phyloP scores from a whole-genome alignment of 2,329 filamentous ascomycete species.

The Claviceps maximensis region DNA sequence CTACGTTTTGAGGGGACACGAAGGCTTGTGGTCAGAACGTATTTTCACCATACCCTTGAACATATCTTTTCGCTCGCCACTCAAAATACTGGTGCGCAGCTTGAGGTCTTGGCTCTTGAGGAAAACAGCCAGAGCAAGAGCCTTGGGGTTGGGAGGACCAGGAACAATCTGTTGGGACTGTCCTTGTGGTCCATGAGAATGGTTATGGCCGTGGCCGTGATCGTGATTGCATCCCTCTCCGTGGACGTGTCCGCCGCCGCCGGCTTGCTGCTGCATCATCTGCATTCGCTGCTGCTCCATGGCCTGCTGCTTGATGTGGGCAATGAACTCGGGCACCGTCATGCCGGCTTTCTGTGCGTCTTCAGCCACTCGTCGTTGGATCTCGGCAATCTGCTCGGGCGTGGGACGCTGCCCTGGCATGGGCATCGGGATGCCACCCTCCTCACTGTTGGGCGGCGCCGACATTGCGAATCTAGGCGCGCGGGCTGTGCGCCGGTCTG shows the following conservation, averaged over 20 bases:
- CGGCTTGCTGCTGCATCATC: slow-evolving; percentile 21
- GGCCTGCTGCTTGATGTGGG: slow-evolving; percentile 47
- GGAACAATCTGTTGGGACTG: slow-evolving; percentile 57
- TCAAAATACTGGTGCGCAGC: slow-evolving; percentile 78
- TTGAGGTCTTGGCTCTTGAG: slow-evolving; percentile 76
- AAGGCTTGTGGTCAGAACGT: too few species aligned
- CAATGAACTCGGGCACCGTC: slow-evolving; percentile 72
- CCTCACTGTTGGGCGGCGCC: slow-evolving; percentile 12
- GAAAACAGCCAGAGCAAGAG: slow-evolving; percentile 80
- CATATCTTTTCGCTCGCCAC: slow-evolving; percentile 96
- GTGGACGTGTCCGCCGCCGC: slow-evolving; percentile 9
- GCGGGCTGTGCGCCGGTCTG: neutral
- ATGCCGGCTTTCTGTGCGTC: slow-evolving; percentile 79
- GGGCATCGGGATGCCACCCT: slow-evolving; percentile 15
- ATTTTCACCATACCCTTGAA: slow-evolving; percentile 57
- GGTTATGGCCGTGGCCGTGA: slow-evolving; percentile 15
- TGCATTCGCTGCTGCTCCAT: slow-evolving; percentile 35
- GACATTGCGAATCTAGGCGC: slow-evolving; percentile 13
- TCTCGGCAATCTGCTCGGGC: slow-evolving; percentile 72
- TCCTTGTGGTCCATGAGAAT: slow-evolving; percentile 21
- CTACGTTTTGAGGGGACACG: too few species aligned
- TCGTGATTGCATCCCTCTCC: slow-evolving; percentile 14
- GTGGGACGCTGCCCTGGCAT: slow-evolving; percentile 40
- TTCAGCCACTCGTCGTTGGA: slow-evolving; percentile 69
- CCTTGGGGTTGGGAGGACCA: slow-evolving; percentile 77